Evolutionary conservation across 108 stramenopile genomes (phyloP), one percentile per base, ranked within the genome.

Genomic region (Pseudonitzschia delicatissima): DNA sequence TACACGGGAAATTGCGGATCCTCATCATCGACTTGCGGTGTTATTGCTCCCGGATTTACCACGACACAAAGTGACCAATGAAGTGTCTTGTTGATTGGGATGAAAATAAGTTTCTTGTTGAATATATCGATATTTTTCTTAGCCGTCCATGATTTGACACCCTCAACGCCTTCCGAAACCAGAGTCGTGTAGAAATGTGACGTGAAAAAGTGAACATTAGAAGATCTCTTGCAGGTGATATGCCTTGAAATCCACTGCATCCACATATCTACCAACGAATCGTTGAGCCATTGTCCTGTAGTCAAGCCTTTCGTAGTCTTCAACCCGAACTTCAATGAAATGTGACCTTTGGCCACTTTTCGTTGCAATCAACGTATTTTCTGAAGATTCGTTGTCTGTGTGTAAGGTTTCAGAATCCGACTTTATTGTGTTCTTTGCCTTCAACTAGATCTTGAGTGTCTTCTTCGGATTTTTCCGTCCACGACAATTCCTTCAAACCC

Each of bases 1-100:
- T 72, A 65, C 85, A 93, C 13, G 66, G 31, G 18, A 72, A 68
- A 55, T 18, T 33, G 39, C 27, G 26, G 35, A 48, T 48, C 47
- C 3, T 40, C 49, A 29, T 57, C 60, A 36, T 25, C 53, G 2
- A 55, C 31, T 33, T 27, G 11, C 31, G 57, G 20, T 31, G 57
- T 60, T 48, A 95, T 81, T 0, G 44, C 39, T 13, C 93, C 92
- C 23, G 96, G 96, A 73, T 97, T 96, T 52, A 90, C 87, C 45
- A 96, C 82, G 39, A 95, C 93, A 55, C 91, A 94, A 6, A 99
- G 81, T 25, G 93, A 94, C 98, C 98, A 99, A 77, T 99, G 98
- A 39, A 97, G 64, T 57, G 72, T 57, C 69, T 91, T 90, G 74
- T 95, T 95, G 55, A 99, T 83, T 0, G 98, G 98, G n/a, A 99